Evolutionary conservation across 148 eudicot genomes (phyloP).

Genomic region (Cornus suecica): DNA sequence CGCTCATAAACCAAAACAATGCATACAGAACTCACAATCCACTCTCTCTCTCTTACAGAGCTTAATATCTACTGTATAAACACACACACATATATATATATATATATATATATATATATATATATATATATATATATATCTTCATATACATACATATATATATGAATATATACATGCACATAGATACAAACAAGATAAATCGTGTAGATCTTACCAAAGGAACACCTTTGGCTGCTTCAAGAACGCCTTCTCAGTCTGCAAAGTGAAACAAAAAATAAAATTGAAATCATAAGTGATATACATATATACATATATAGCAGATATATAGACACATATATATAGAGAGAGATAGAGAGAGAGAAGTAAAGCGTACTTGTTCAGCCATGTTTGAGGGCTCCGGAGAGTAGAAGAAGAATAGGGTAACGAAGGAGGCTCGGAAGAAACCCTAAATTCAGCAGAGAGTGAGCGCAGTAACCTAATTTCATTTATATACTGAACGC

Average conservation of each 20-base stretch:
- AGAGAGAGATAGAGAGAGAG: not conserved
- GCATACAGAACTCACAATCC: not conserved
- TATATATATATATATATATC: too few relatives aligned
- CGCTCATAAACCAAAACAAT: not conserved
- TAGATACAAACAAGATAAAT: not conserved
- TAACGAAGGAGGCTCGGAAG: not conserved
- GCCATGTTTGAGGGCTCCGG: not conserved
- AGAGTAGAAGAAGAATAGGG: not conserved
- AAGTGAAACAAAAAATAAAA: not conserved
- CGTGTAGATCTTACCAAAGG: conserved; percentile 27
- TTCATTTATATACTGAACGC: not conserved
- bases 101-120: not conserved
- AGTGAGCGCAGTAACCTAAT: not conserved
- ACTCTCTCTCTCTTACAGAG: not conserved
- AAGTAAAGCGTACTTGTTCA: not conserved
- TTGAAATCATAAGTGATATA: not conserved
- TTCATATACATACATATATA: too few relatives aligned
- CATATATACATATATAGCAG: too few relatives aligned
- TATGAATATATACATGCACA: too few relatives aligned
- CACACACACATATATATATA: too few relatives aligned
- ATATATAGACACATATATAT: too few relatives aligned
- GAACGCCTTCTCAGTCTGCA: conserved; percentile 52
- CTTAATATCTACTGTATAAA: too few relatives aligned
- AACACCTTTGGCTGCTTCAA: conserved; percentile 51
- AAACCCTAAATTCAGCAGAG: not conserved